phyloP scores from a whole-genome alignment of 2,329 filamentous ascomycete species.

The Aspergillus uvarum region DNA sequence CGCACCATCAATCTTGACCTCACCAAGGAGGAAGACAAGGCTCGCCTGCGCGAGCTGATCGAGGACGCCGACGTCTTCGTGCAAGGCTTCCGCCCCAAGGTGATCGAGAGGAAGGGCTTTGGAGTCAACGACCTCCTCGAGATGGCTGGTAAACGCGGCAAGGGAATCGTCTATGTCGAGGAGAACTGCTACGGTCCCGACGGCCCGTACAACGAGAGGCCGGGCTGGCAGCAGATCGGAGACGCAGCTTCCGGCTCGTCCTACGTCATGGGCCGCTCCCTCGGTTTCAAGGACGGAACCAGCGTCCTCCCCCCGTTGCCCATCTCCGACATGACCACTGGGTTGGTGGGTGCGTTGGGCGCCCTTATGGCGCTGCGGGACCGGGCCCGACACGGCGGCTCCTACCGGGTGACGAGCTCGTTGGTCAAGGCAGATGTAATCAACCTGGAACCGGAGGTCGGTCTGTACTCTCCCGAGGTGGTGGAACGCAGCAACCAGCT shows the following conservation, averaged over 20 bases:
- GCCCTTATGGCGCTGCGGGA: slow-evolving; percentile 20
- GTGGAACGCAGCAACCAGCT: background rate
- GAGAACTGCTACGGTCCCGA: slow-evolving; percentile 55
- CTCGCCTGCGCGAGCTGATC: slow-evolving; percentile 45
- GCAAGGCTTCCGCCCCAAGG: slow-evolving; percentile 53
- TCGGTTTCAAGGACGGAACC: slow-evolving; percentile 23
- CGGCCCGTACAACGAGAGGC: slow-evolving; percentile 47
- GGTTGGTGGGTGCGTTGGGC: slow-evolving; percentile 20
- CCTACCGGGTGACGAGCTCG: slow-evolving; percentile 29
- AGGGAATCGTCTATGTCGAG: slow-evolving; percentile 50
- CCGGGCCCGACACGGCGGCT: slow-evolving; percentile 19
- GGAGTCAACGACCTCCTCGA: slow-evolving; percentile 42
- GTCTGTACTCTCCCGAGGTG: slow-evolving; percentile 6
- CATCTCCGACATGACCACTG: slow-evolving; percentile 27
- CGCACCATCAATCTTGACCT: slow-evolving; percentile 46
- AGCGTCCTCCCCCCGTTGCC: slow-evolving; percentile 23
- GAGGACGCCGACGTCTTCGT: slow-evolving; percentile 55
- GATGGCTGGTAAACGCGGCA: slow-evolving; percentile 41
- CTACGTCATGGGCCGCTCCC: slow-evolving; percentile 36
- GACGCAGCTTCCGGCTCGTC: slow-evolving; percentile 45
- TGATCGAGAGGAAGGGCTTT: slow-evolving; percentile 34
- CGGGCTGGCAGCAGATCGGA: slow-evolving; percentile 55
- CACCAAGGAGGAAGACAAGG: slow-evolving; percentile 41
- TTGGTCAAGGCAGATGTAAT: slow-evolving; percentile 33
- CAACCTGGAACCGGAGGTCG: slow-evolving; percentile 32